phyloP scores from a whole-genome alignment of 75 land plant genomes.

The Sequoia sempervirens region DNA sequence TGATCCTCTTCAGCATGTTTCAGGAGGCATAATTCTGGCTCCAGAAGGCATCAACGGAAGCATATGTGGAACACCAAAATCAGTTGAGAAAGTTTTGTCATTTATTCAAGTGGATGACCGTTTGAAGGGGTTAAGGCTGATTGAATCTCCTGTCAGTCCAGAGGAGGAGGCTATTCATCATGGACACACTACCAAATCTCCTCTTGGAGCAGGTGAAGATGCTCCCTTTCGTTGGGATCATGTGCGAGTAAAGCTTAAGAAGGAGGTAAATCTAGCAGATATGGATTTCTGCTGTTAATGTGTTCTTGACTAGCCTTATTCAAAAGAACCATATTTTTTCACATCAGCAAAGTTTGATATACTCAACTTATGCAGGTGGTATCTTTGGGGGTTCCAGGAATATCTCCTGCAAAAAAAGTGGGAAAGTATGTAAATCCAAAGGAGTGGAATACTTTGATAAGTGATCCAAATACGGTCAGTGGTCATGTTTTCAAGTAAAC shows the following conservation, averaged over 20 bases:
- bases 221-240: constrained; percentile 99
- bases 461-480: constrained; percentile 87
- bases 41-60: constrained; percentile 98
- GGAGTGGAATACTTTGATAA: constrained; percentile 89
- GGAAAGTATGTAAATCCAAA: constrained; percentile 90
- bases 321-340: neutral
- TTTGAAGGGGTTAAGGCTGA: constrained; percentile 56
- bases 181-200: constrained; percentile 80
- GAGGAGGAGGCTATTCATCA: constrained; percentile 93
- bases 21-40: constrained; percentile 99
- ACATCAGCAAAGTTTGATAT: neutral
- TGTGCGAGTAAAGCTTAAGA: constrained; percentile 94
- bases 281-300: constrained; percentile 1
- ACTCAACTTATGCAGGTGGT: constrained; percentile 46
- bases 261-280: constrained; percentile 54
- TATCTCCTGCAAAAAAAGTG: constrained; percentile 73
- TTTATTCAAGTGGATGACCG: constrained; percentile 74
- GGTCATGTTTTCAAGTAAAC: neutral
- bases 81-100: constrained; percentile 74
- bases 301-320: neutral
- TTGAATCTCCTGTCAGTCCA: constrained; percentile 80
- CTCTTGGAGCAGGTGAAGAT: constrained; percentile 93
- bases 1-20: constrained; percentile 80
- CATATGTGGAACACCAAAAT: constrained; percentile 78
- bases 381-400: constrained; percentile 74